Evolutionary conservation across 257 asterid species (phyloP), one percentile per base, ranked within the genome.

Genomic region (Mitragyna speciosa): DNA sequence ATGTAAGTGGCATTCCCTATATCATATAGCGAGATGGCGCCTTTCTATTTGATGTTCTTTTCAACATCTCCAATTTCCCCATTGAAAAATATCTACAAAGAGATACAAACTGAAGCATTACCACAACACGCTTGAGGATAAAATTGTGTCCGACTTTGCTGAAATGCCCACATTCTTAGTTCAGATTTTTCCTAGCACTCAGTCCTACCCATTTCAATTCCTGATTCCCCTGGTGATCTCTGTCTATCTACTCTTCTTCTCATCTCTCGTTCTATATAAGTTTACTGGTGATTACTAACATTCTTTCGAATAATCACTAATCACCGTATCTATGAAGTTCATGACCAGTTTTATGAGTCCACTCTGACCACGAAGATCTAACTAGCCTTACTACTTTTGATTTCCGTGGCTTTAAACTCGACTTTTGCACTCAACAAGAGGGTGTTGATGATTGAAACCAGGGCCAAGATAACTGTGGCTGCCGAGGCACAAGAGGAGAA

Each of bases 161-260:
- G 79, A 75, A 70, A 84, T 81, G 49, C 73, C 81, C 79, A 72
- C 73, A 48, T 78, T 77, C 10, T 39, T 75, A 48, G 52, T 48
- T 9, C 70, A 71, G 65, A 78, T 58, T 30, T 81, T 75, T 78
- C 52, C 7, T 16, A 54, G 31, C 28, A 26, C 66, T 59, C 39
- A 36, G 39, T 36, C 39, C 39, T 30, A 67, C 48, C 81, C 79
- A 84, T 73, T 78, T 76, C 26, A 1, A 16, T 54, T 63, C 58
- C 54, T 22, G 14, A 30, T 3, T 30, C 43, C 70, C 36, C 16
- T 1, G 28, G 5, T 28, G 22, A 19, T 65, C n/a, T n/a, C n/a
- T n/a, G n/a, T n/a, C n/a, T n/a, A n/a, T n/a, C 39, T 36, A 2
- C 39, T n/a, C 68, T 36, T 77, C 49, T 66, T n/a, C 48, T 11